Evolutionary conservation across 2,329 filamentous ascomycete genomes (phyloP), one percentile per base, ranked within the genome.

Genomic region (Didymella pomorum): DNA sequence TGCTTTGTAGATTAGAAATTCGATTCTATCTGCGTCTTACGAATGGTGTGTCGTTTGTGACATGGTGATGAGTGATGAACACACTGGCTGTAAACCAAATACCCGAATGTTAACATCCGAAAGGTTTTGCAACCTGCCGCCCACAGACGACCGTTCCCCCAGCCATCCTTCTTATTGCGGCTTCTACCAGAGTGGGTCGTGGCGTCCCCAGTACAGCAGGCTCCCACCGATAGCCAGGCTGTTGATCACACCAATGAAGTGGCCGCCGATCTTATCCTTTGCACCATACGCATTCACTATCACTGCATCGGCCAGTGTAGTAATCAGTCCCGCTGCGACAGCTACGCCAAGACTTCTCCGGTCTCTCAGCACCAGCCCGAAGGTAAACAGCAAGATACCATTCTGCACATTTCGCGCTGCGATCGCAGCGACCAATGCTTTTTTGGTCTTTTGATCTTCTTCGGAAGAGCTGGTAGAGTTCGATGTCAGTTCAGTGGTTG

Each of bases 391-490:
- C 0, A 70, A 35, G 1, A 70, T 41, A 1, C 67, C 66, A 9
- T 70, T 70, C 28, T 70, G 67, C 5, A 68, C 43, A 23, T 70
- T 70, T 6, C 67, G 67, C 31, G 66, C 67, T 41, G 67, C 67
- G 37, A 70, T 68, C 1, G 67, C 67, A 14, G 63, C 63, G 11
- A 69, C 65, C 11, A 70, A 47, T 7, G 67, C 67, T 42, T 65
- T 63, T 44, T 68, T 66, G 0, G 63, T 70, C n/a, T 63, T 52
- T 8, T 65, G 56, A 11, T 66, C 60, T 16, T 63, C 58, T 16
- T 66, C 60, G 4, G 23, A 35, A 1, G 57, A 49, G 41, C 16
- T 33, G 23, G 41, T 5, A 14, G 53, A 41, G 4, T 41, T 44
- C 23, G 31, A 25, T 20, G 44, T 39, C 7, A 46, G 33, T 11